Evolutionary conservation across 2,329 filamentous ascomycete species (phyloP), one percentile per base, ranked within the genome.

Genomic region (Zymoseptoria crescenta): DNA sequence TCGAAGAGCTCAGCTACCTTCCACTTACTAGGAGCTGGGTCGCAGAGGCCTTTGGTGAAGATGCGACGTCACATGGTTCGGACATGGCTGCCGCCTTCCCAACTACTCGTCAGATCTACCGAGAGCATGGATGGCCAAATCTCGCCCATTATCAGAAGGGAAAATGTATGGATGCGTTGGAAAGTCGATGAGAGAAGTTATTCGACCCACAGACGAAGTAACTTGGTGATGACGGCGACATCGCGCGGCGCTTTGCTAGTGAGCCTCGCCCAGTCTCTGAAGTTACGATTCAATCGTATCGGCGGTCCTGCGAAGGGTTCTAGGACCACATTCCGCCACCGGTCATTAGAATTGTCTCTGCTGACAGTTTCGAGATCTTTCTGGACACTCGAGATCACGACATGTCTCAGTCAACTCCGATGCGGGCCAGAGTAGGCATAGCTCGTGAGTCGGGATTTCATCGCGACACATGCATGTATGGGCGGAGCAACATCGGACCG

Each of bases 351-450:
- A 21, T 57, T 30, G 24, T 35, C 13, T 20, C 8, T 19, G 9
- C 6, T 8, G 16, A 16, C 19, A 13, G 9, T 24, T 52, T 21
- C 55, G n/a, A 52, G 7, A 52, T 52, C 49, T 45, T 57, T 8
- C 55, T 57, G 4, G 55, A 57, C 27, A 57, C 55, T 29, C 24
- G 52, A 4, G n/a, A n/a, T n/a, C n/a, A n/a, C n/a, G n/a, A n/a
- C n/a, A n/a, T n/a, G n/a, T n/a, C n/a, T n/a, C n/a, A n/a, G n/a
- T n/a, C n/a, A n/a, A n/a, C n/a, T n/a, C n/a, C n/a, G n/a, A n/a
- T n/a, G n/a, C n/a, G n/a, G n/a, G n/a, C n/a, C n/a, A n/a, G n/a
- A n/a, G n/a, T n/a, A n/a, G n/a, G n/a, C n/a, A n/a, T n/a, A n/a
- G n/a, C n/a, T n/a, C n/a, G n/a, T n/a, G n/a, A n/a, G n/a, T n/a